Conservation (phyloP, 768 basidiomycete genomes). For the Mycena sanguinolenta region DNA sequence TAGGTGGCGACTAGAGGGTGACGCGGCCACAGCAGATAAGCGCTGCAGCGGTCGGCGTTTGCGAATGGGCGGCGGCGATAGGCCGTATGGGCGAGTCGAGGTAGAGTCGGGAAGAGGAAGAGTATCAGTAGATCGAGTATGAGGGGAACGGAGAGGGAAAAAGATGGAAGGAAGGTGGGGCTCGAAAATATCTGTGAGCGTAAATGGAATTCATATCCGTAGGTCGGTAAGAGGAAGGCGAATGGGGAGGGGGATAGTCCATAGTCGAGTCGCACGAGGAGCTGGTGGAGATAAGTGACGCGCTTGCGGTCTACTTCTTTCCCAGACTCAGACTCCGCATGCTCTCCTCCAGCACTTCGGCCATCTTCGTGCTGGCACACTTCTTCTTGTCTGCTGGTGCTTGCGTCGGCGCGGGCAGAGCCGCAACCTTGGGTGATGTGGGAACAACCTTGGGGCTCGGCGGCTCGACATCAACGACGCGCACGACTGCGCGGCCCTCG, state of each 20-base stretch:
- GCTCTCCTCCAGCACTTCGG: conserved; percentile 61
- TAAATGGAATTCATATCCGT: not conserved
- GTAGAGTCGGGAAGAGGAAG: not conserved
- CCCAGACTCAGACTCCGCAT: conserved; percentile 61
- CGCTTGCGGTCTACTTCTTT: conserved; percentile 40
- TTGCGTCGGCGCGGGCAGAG: conserved; percentile 3
- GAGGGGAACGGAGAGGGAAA: not conserved
- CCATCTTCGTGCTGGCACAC: conserved; percentile 16
- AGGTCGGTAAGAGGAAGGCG: not conserved
- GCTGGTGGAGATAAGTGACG: too few species aligned
- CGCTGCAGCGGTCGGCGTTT: not conserved
- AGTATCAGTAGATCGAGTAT: not conserved
- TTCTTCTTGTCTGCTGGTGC: conserved; percentile 22
- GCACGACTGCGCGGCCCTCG: conserved; percentile 85
- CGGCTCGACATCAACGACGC: conserved; percentile 81
- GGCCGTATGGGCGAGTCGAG: not conserved
- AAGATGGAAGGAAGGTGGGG: not conserved
- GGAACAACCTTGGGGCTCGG: not conserved
- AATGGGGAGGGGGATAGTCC: not conserved
- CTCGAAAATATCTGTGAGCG: not conserved
- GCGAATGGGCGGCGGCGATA: not conserved
- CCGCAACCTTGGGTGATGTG: not conserved
- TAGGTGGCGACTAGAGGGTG: not conserved
- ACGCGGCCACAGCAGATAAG: not conserved
- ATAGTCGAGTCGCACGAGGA: not conserved